Conservation (phyloP, 768 basidiomycete species). For the Boletellus ananas region DNA sequence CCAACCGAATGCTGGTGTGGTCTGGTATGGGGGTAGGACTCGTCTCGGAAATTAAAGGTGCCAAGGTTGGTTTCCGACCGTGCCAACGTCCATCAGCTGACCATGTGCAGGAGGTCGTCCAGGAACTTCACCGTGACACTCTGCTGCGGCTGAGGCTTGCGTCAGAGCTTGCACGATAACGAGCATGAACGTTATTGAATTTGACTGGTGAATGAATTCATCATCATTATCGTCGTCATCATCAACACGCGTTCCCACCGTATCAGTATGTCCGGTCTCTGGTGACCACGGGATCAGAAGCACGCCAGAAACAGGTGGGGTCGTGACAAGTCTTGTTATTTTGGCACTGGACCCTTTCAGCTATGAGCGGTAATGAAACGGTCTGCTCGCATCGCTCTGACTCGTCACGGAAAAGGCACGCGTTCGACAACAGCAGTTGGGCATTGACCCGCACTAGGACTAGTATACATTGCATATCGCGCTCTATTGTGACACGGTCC, state of each 20-base stretch:
- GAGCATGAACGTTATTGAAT: constrained; percentile 15
- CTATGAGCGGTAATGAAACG: constrained; percentile 17
- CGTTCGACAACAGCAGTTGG: constrained; percentile 1
- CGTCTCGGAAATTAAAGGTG: constrained; percentile 43
- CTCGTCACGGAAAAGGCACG: background rate
- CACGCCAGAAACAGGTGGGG: background rate
- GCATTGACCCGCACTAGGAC: constrained; percentile 4
- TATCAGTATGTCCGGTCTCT: constrained; percentile 10
- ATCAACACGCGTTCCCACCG: constrained; percentile 14
- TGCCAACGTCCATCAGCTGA: constrained; percentile 2
- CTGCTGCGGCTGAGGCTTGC: constrained; percentile 31
- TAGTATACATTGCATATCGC: constrained; percentile 18
- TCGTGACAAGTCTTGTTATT: constrained; percentile 3
- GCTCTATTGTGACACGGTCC: constrained; percentile 16
- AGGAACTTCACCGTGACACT: constrained; percentile 50
- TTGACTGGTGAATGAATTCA: constrained; percentile 17
- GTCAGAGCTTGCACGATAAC: constrained; percentile 23
- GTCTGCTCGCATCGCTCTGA: background rate
- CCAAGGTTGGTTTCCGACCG: constrained; percentile 32
- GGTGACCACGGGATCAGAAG: constrained; percentile 8
- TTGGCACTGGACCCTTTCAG: constrained; percentile 5
- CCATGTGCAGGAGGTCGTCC: constrained; percentile 47
- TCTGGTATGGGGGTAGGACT: constrained; percentile 63
- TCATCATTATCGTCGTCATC: background rate
- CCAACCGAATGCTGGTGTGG: constrained; percentile 58